Evolutionary conservation across 495 filamentous ascomycete genomes (phyloP), one percentile per base, ranked within the genome.

Genomic region (Rhypophila decipiens): DNA sequence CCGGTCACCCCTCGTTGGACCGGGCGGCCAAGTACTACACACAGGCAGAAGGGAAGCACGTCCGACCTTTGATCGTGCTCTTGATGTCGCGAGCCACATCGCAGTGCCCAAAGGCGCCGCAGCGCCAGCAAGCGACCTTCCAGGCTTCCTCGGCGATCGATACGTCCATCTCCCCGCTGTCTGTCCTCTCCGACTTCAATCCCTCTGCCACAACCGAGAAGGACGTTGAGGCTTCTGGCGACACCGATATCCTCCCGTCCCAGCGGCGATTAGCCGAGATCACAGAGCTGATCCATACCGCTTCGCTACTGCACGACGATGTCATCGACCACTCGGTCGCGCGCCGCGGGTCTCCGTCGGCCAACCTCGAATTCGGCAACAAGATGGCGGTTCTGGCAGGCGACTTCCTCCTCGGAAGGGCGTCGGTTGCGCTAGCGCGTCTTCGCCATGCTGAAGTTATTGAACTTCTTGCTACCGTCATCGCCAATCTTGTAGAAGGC

Each of bases 21-120:
- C 91, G 85, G 42, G 89, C 94, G 13, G 88, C 94, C 23, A 98
- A 97, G 64, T 97, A 98, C 74, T 98, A 98, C 61, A 95, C 93
- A n/a, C 83, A 87, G 55, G 85, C 85, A 42, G 90, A 96, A 67
- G 93, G 93, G 43, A 98, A 98, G 67, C 94, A 96, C 64, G 85
- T 97, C 53, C 86, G 93, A 51, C 93, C 93, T 3, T 77, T 96
- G 61, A 81, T 98, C 42, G 87, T 98, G 22, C 77, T 98, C 40
- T 81, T 98, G 46, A 96, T 98, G 93, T 90, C 90, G 33, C 81
- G 88, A 57, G 93, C 93, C 0, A 96, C 90, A 2, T 82, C 87
- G 15, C 68, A 85, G 53, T 81, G 85, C 46, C 86, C 91, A 29
- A 90, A 86, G 64, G 49, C 68, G 58, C 62, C 70, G 55, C 44